Evolutionary conservation across 805 yeast species (phyloP).

Genomic region (Starmerella riodocensis): DNA sequence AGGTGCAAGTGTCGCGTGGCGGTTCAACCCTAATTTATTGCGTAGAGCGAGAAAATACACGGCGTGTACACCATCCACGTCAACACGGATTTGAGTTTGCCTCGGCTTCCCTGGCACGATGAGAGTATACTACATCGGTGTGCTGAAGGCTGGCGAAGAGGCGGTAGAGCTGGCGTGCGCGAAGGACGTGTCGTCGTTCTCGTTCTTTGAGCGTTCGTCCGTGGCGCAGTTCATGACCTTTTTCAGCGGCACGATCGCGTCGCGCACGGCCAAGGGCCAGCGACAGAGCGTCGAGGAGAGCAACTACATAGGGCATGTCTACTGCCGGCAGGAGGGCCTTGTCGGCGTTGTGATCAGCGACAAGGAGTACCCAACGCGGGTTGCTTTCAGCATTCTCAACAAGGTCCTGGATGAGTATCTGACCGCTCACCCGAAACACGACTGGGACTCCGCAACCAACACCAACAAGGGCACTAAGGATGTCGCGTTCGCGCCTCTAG

Average conservation of each 20-base stretch:
- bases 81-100: too few relatives aligned
- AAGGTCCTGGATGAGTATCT: slow-evolving; percentile 84
- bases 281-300: slow-evolving; percentile 93
- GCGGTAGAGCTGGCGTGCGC: slow-evolving; percentile 69
- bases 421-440: slow-evolving; percentile 50
- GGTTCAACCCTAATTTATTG: too few relatives aligned
- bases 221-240: slow-evolving; percentile 92
- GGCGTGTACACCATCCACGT: too few relatives aligned
- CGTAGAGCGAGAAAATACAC: too few relatives aligned
- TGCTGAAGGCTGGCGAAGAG: slow-evolving; percentile 48
- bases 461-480: slow-evolving; percentile 33
- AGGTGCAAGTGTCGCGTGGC: too few relatives aligned
- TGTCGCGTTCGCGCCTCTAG: slow-evolving; percentile 47
- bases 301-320: slow-evolving; percentile 80
- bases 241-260: slow-evolving; percentile 79
- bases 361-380: slow-evolving; percentile 91
- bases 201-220: slow-evolving; percentile 71
- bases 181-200: slow-evolving; percentile 70
- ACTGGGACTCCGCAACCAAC: slow-evolving; percentile 38
- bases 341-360: slow-evolving; percentile 88
- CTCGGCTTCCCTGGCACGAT: too few relatives aligned
- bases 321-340: slow-evolving; percentile 76
- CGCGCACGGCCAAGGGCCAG: slow-evolving; percentile 77
- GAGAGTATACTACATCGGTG: slow-evolving; percentile 87
- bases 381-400: slow-evolving; percentile 85